Evolutionary conservation across 495 filamentous ascomycete species (phyloP).

Genomic region (Oidiodendron maius): DNA sequence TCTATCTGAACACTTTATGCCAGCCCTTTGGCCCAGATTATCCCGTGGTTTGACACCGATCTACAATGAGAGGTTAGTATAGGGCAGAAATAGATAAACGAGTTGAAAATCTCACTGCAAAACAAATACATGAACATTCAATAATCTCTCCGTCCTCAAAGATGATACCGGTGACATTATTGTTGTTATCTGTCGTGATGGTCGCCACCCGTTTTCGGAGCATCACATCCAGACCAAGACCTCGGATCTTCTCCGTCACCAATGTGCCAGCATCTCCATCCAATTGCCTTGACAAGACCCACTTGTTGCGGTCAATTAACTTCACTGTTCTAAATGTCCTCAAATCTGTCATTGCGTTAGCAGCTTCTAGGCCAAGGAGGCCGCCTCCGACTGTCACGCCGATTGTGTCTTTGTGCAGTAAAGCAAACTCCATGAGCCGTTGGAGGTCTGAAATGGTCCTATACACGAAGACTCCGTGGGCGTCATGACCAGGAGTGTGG

Average conservation of each 20-base stretch:
- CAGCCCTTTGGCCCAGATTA: slow-evolving; percentile 64
- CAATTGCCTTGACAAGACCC: slow-evolving; percentile 83
- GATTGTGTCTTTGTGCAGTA: slow-evolving; percentile 55
- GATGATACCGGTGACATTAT: slow-evolving; percentile 65
- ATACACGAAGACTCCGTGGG: slow-evolving; percentile 91
- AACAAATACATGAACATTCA: slow-evolving; percentile 81
- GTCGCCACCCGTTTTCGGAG: slow-evolving; percentile 70
- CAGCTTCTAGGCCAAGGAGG: slow-evolving; percentile 84
- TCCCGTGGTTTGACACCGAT: slow-evolving; percentile 86
- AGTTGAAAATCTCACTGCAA: too few relatives aligned
- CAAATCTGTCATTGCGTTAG: slow-evolving; percentile 92
- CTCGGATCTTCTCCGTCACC: slow-evolving; percentile 77
- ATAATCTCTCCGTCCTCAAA: slow-evolving; percentile 85
- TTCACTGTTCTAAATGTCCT: slow-evolving; percentile 71
- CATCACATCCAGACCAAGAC: slow-evolving; percentile 79
- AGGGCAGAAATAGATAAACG: too few relatives aligned
- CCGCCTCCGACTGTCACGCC: slow-evolving; percentile 90
- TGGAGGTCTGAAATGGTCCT: slow-evolving; percentile 83
- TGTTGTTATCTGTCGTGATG: slow-evolving; percentile 62
- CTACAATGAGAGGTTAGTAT: too few relatives aligned
- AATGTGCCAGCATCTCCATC: slow-evolving; percentile 79
- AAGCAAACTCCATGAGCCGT: slow-evolving; percentile 70
- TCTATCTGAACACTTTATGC: slow-evolving; percentile 67
- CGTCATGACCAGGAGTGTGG: slow-evolving; percentile 78
- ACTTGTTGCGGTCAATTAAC: slow-evolving; percentile 82